Evolutionary conservation across 306 rosid genomes (phyloP).

Genomic region (Datisca glomerata): DNA sequence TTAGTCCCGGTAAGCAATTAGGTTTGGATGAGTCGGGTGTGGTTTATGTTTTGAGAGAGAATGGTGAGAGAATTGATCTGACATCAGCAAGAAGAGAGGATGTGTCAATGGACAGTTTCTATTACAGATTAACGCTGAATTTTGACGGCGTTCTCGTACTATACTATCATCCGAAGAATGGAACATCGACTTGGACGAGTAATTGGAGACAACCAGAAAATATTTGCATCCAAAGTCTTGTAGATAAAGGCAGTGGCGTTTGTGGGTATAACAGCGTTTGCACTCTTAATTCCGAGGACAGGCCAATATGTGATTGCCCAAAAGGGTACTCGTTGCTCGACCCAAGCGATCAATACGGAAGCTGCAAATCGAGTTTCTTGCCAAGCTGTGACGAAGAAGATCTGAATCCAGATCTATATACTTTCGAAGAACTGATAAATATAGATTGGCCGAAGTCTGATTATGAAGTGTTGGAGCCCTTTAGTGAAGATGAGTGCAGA

Average conservation of each 20-base stretch:
- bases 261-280: slow-evolving; percentile 47
- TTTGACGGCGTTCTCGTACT: slow-evolving; percentile 37
- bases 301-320: slow-evolving; percentile 23
- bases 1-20: slow-evolving; percentile 19
- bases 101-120: slow-evolving; percentile 2
- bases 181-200: slow-evolving; percentile 10
- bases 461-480: slow-evolving; percentile 10
- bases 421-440: slow-evolving; percentile 7
- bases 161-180: slow-evolving; percentile 20
- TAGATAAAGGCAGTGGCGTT: slow-evolving; percentile 13
- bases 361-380: slow-evolving; percentile 15
- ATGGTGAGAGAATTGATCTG: slow-evolving; percentile 6
- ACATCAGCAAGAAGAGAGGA: not conserved
- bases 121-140: slow-evolving; percentile 29
- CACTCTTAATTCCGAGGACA: slow-evolving; percentile 6
- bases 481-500: slow-evolving; percentile 18
- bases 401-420: slow-evolving; percentile 5
- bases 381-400: slow-evolving; percentile 20
- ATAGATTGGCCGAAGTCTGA: slow-evolving; percentile 24
- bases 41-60: slow-evolving; percentile 20
- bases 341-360: slow-evolving; percentile 11
- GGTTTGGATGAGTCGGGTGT: slow-evolving; percentile 23
- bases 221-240: slow-evolving; percentile 7
- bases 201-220: slow-evolving; percentile 12
- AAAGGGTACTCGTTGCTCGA: slow-evolving; percentile 13